A percentile compares a stretch with the other conserved stretches of the same genome.
Conservation (phyloP, 352 stramenopile species). For the Pythium chondricola region DNA sequence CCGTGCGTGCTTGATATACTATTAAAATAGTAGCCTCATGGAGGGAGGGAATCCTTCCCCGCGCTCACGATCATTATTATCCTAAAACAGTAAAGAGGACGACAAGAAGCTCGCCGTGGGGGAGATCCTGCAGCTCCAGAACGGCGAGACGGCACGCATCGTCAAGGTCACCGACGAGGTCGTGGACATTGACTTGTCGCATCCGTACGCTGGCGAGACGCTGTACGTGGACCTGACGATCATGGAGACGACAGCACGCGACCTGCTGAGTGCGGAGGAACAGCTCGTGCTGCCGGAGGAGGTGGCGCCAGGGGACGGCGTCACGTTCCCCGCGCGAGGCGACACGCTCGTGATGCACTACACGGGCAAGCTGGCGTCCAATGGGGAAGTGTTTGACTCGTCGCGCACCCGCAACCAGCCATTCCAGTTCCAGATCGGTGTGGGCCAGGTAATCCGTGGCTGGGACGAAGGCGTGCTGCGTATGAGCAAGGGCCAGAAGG, state of each 20-base stretch:
- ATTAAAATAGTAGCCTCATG: no score
- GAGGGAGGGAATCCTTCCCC: no score
- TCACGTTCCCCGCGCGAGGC: constrained; percentile 54
- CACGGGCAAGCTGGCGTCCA: constrained; percentile 55
- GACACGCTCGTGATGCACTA: constrained; percentile 85
- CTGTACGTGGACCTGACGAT: constrained; percentile 67
- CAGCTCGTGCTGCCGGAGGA: constrained; percentile 71
- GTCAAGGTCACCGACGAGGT: constrained; percentile 59
- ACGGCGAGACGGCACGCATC: constrained; percentile 55
- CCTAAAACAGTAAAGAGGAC: constrained; percentile 40
- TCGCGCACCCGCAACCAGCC: constrained; percentile 61
- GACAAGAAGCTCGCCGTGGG: constrained; percentile 61
- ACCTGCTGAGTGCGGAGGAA: constrained; percentile 40
- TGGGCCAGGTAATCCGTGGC: constrained; percentile 90
- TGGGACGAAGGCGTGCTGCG: constrained; percentile 94
- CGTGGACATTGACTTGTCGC: constrained; percentile 70
- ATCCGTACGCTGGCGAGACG: constrained; percentile 74
- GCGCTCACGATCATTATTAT: no score
- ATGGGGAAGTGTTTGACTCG: constrained; percentile 75
- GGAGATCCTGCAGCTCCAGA: constrained; percentile 47
- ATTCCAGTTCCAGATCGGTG: constrained; percentile 77
- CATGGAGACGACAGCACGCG: constrained; percentile 46
- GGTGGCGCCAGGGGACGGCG: constrained; percentile 52
- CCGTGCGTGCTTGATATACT: constrained; percentile 17
- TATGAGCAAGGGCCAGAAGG: constrained; percentile 94